Conservation (phyloP, 2,329 filamentous ascomycete genomes). For the Colletotrichum horii region DNA sequence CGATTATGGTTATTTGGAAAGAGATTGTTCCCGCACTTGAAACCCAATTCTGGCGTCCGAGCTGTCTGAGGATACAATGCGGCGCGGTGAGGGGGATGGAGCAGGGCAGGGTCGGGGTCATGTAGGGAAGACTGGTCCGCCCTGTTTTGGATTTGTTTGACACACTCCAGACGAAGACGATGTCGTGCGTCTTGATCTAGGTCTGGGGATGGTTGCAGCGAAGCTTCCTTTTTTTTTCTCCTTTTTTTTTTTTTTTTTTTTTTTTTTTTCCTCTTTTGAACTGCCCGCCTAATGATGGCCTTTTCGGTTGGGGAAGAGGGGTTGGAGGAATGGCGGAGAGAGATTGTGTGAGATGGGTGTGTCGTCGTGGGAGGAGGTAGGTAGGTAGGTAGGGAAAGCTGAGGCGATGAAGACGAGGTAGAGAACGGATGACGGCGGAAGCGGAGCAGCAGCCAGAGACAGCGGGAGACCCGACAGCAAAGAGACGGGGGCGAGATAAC, state of each 20-base stretch:
- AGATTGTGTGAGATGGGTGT: too few species aligned
- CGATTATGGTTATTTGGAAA: constrained; percentile 19
- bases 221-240: background rate
- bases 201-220: constrained; percentile 6
- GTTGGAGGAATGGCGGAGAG: background rate
- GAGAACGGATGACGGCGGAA: constrained; percentile 15
- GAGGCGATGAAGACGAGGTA: background rate
- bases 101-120: background rate
- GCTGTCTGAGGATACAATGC: constrained; percentile 22
- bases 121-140: constrained; percentile 1
- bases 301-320: background rate
- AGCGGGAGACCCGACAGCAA: background rate
- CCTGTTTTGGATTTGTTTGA: constrained; percentile 23
- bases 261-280: background rate
- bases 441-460: background rate
- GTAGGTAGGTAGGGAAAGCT: background rate
- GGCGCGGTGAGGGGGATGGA: background rate
- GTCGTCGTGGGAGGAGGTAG: background rate
- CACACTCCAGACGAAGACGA: constrained; percentile 18
- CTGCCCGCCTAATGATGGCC: background rate
- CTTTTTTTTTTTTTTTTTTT: background rate
- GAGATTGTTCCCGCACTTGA: constrained; percentile 17
- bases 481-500: background rate
- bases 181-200: constrained; percentile 10
- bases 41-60: constrained; percentile 21